Conservation (phyloP, 2,329 filamentous ascomycete genomes). For the Xylaria sp. region DNA sequence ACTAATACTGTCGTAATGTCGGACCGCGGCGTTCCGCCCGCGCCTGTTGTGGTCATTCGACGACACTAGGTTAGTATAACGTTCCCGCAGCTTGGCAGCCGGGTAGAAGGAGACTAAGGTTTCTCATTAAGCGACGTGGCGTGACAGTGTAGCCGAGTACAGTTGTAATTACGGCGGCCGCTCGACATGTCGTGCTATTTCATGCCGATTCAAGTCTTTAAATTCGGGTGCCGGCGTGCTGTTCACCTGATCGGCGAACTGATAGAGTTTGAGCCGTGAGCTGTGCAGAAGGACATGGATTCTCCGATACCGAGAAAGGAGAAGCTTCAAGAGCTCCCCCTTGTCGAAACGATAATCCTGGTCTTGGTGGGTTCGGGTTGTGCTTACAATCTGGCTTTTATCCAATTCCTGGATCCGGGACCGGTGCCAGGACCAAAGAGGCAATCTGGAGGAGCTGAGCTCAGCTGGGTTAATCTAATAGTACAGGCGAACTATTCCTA, state of each 20-base stretch:
- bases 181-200: not conserved
- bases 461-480: slow-evolving; percentile 12
- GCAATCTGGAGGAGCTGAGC: slow-evolving; percentile 15
- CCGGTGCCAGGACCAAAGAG: slow-evolving; percentile 21
- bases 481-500: slow-evolving; percentile 28
- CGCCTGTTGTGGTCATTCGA: slow-evolving; percentile 20
- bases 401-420: slow-evolving; percentile 17
- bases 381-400: slow-evolving; percentile 16
- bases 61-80: slow-evolving; percentile 23
- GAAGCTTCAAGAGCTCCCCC: slow-evolving; percentile 7
- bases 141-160: not conserved
- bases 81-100: slow-evolving; percentile 29
- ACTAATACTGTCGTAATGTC: slow-evolving; percentile 29
- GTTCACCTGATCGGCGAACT: not conserved
- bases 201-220: not conserved
- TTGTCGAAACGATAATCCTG: slow-evolving; percentile 18
- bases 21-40: slow-evolving; percentile 35
- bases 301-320: slow-evolving; percentile 4
- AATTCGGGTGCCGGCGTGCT: not conserved
- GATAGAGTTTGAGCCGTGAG: not conserved
- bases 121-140: slow-evolving; percentile 3
- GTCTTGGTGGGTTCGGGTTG: slow-evolving; percentile 37
- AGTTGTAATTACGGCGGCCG: not conserved
- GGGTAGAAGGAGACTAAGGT: slow-evolving; percentile 14
- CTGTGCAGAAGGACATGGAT: not conserved